Conservation (phyloP, 2,329 filamentous ascomycete genomes). For the Venturia pyrina region DNA sequence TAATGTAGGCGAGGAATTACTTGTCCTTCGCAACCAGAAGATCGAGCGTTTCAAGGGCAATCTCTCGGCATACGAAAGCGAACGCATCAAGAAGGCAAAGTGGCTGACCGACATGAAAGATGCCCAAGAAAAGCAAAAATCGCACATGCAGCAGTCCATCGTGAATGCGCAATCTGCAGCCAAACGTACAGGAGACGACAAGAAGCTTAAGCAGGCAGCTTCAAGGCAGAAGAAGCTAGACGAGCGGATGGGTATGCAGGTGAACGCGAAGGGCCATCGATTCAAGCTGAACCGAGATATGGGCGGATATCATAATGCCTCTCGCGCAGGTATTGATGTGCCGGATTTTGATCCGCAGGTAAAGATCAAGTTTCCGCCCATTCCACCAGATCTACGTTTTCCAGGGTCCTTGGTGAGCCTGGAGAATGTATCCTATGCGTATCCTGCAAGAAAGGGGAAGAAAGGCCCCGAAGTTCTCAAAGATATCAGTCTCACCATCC, state of each 20-base stretch:
- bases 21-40: constrained; percentile 63
- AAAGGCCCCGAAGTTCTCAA: constrained; percentile 40
- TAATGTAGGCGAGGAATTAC: constrained; percentile 62
- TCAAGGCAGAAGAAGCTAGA: constrained; percentile 78
- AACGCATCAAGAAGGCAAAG: constrained; percentile 56
- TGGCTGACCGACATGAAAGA: constrained; percentile 68
- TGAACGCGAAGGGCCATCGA: constrained; percentile 58
- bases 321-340: constrained; percentile 61
- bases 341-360: constrained; percentile 48
- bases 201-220: constrained; percentile 77
- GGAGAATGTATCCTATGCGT: constrained; percentile 59
- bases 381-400: constrained; percentile 61
- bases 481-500: constrained; percentile 57
- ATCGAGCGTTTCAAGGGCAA: constrained; percentile 69
- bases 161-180: constrained; percentile 64
- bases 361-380: constrained; percentile 48
- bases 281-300: constrained; percentile 77
- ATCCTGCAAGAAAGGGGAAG: constrained; percentile 33
- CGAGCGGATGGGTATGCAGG: constrained; percentile 67
- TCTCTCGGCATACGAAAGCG: constrained; percentile 59
- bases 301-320: constrained; percentile 48
- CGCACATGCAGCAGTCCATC: constrained; percentile 72
- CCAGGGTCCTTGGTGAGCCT: constrained; percentile 63
- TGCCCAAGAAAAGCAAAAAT: constrained; percentile 68
- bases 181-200: constrained; percentile 69